Evolutionary conservation across 176 grass and related monocot genomes (phyloP).

Genomic region (Saccharum spontaneum): DNA sequence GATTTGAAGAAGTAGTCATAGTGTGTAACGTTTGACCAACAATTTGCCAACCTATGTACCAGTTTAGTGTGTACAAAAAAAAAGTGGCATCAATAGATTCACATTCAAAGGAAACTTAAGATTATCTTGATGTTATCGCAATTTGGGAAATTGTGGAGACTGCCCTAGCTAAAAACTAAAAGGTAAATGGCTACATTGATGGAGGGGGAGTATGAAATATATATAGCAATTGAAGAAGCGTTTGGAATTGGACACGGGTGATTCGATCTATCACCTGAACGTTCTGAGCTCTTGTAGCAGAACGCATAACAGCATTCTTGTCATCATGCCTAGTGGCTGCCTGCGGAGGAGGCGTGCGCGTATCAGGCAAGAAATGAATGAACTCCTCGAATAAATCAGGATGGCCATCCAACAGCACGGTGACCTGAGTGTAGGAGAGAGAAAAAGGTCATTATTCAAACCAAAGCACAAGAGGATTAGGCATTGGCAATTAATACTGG

Average conservation of each 20-base stretch:
- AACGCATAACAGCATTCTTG: slow-evolving; percentile 55
- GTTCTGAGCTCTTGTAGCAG: neutral
- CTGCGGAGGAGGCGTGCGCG: slow-evolving; percentile 46
- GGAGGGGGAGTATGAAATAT: neutral
- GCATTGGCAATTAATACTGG: neutral
- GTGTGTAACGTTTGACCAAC: neutral
- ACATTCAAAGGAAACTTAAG: neutral
- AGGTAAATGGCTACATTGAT: too few relatives aligned
- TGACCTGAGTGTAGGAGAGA: slow-evolving; percentile 57
- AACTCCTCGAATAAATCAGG: slow-evolving; percentile 92
- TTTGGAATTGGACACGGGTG: neutral
- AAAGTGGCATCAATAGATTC: neutral
- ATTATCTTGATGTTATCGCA: neutral
- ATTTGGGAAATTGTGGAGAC: neutral
- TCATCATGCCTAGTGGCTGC: slow-evolving; percentile 55
- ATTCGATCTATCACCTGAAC: neutral
- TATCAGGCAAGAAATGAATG: slow-evolving; percentile 88
- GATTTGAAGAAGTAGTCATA: neutral
- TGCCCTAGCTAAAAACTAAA: neutral
- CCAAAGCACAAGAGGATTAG: neutral
- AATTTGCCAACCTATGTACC: neutral
- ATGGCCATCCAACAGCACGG: slow-evolving; percentile 65
- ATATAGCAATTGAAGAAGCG: neutral
- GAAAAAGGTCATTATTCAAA: neutral
- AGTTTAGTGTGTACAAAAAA: neutral